A percentile compares a stretch with the other conserved stretches of the same genome.
Evolutionary conservation across 805 yeast species (phyloP).

Genomic region (Suhomyces sp.): DNA sequence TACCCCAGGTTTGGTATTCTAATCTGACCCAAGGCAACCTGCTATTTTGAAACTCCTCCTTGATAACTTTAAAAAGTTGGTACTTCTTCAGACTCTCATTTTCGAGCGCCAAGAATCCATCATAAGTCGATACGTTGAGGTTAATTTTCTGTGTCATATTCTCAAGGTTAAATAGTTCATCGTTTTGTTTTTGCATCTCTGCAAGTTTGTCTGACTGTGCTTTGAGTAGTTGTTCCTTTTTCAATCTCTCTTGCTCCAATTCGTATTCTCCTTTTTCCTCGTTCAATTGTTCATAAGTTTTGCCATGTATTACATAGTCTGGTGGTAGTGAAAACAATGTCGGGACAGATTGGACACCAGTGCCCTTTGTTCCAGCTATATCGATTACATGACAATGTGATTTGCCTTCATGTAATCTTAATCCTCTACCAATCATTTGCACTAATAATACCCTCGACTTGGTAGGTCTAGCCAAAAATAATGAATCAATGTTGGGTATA

Average conservation of each 20-base stretch:
- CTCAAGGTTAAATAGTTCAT: constrained; percentile 1
- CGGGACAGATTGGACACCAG: constrained; percentile 38
- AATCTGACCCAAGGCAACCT: constrained; percentile 28
- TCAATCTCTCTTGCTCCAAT: background rate
- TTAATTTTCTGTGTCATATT: background rate
- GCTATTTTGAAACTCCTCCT: constrained; percentile 12
- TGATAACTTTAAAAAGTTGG: constrained; percentile 12
- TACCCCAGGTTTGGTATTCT: constrained; percentile 35
- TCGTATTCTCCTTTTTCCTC: constrained; percentile 13
- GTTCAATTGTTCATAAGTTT: constrained; percentile 31
- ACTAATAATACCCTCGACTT: constrained; percentile 65
- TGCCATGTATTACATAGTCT: constrained; percentile 23
- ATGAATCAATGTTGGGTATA: constrained; percentile 82
- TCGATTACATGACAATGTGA: constrained; percentile 72
- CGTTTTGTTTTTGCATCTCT: constrained; percentile 2
- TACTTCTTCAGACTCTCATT: constrained; percentile 10
- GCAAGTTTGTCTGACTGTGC: background rate
- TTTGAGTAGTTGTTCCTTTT: background rate
- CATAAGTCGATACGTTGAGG: constrained; percentile 7
- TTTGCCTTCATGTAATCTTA: constrained; percentile 64
- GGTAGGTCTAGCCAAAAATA: constrained; percentile 79
- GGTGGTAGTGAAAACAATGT: constrained; percentile 41
- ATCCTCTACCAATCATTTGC: constrained; percentile 92
- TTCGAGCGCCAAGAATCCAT: constrained; percentile 14
- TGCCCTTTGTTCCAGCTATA: constrained; percentile 61